Evolutionary conservation across 2,329 filamentous ascomycete species (phyloP).

Genomic region (Colletotrichum godetiae): DNA sequence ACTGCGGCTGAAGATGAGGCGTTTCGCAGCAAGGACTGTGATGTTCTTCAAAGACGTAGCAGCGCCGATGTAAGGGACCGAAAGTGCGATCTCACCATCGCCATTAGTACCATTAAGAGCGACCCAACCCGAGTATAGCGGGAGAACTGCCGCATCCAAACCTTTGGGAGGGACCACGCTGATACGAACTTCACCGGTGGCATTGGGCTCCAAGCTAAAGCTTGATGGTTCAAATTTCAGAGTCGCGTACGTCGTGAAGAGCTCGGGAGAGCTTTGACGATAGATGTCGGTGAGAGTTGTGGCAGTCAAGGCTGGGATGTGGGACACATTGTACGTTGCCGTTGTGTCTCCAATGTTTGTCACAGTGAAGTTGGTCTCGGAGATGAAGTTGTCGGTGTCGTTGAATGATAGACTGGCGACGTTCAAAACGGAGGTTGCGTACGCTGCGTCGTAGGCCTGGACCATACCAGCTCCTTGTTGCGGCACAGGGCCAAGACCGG

Average conservation of each 20-base stretch:
- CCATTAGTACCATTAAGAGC: slow-evolving; percentile 51
- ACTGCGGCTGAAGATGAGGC: slow-evolving; percentile 12
- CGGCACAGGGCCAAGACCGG: slow-evolving; percentile 58
- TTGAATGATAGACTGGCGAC: slow-evolving; percentile 71
- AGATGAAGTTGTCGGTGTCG: slow-evolving; percentile 67
- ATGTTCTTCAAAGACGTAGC: slow-evolving; percentile 24
- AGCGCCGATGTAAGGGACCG: slow-evolving; percentile 28
- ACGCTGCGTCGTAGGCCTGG: slow-evolving; percentile 69
- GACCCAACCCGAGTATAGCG: slow-evolving; percentile 58
- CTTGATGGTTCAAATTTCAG: slow-evolving; percentile 12
- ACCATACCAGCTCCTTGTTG: slow-evolving; percentile 72
- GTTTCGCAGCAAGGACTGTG: slow-evolving; percentile 17
- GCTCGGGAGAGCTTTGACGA: slow-evolving; percentile 50
- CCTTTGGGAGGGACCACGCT: slow-evolving; percentile 53
- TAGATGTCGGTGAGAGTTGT: slow-evolving; percentile 50
- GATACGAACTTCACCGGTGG: slow-evolving; percentile 57
- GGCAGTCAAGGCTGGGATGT: slow-evolving; percentile 59
- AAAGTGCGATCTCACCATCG: slow-evolving; percentile 36
- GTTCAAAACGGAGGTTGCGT: slow-evolving; percentile 63
- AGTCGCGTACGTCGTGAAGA: slow-evolving; percentile 45
- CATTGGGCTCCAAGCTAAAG: slow-evolving; percentile 38
- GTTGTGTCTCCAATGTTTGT: slow-evolving; percentile 61
- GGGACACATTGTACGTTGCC: slow-evolving; percentile 63
- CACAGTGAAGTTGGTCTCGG: slow-evolving; percentile 63
- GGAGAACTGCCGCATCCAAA: slow-evolving; percentile 45